Evolutionary conservation across 257 asterid genomes (phyloP), one percentile per base, ranked within the genome.

Genomic region (Solanum arcanum): DNA sequence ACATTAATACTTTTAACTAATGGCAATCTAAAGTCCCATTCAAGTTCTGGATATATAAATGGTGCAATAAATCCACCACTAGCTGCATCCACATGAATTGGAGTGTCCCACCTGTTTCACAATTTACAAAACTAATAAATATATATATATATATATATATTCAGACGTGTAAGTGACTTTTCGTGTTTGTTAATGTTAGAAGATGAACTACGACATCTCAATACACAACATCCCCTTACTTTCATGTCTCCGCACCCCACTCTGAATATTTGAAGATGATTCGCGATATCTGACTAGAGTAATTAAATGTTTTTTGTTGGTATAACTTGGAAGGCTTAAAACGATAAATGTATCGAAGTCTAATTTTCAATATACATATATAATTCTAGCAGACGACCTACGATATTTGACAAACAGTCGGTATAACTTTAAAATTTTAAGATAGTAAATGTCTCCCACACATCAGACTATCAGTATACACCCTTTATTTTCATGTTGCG

Each of bases 21-120:
- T 42, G 98, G 98, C 91, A 95, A 83, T 74, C 98, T 91, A 85
- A 96, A 96, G 83, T 96, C 99, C 99, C 99, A 95, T 74, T 95
- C 97, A 60, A 96, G 89, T 12, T 96, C 99, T 31, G 98, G 99
- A 90, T 95, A 96, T 35, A 96, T 74, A 74, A 96, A 96, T 88
- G 99, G 99, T 42, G 99, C 99, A 83, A 96, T 96, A 77, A 96
- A 96, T 27, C 99, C 99, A 83, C 98, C 99, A 91, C 99, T 96
- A 3, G 99, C 98, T 33, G 99, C 99, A 89, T 96, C 99, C 75
- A 96, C 99, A 87, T 96, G 99, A 84, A 96, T 95, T 46, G 99
- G 98, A 33, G 98, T 95, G 70, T 93, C 95, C 99, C 98, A 95
- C 72, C 98, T 95, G 90, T 88, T 86, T 5, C 14, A 5, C 5